Conservation (phyloP, 148 eudicot genomes). For the Diospyros lotus region DNA sequence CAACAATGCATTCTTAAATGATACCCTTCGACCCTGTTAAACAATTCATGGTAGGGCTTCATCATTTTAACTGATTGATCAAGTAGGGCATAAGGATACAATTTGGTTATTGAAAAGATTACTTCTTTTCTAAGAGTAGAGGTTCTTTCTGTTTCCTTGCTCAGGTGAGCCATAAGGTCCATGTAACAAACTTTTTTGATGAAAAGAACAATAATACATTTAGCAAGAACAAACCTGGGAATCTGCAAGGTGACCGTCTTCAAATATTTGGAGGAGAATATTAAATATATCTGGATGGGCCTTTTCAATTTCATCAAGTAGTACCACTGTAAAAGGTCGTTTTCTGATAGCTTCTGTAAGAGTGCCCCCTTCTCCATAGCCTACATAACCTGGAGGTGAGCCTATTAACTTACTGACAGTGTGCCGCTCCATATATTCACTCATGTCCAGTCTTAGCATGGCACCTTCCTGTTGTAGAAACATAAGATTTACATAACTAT, state of each 20-base stretch:
- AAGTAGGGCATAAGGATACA: background rate
- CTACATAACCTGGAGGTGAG: constrained; percentile 62
- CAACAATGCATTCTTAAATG: constrained; percentile 53
- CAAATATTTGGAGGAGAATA: constrained; percentile 57
- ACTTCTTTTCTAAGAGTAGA: background rate
- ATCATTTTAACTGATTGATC: background rate
- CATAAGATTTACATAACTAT: background rate
- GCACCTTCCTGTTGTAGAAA: constrained; percentile 35
- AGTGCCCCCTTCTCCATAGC: constrained; percentile 60
- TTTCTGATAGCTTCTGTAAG: constrained; percentile 57
- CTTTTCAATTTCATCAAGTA: constrained; percentile 61
- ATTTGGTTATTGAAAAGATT: background rate
- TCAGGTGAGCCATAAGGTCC: background rate
- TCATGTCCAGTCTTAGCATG: constrained; percentile 63
- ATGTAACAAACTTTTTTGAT: background rate
- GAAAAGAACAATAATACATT: no score
- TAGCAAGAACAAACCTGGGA: constrained; percentile 40
- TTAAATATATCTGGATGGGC: constrained; percentile 59
- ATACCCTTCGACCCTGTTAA: constrained; percentile 53
- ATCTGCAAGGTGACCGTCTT: constrained; percentile 60
- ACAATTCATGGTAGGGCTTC: constrained; percentile 8
- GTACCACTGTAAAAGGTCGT: constrained; percentile 48
- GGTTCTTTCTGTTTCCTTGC: background rate
- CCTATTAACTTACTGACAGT: constrained; percentile 62
- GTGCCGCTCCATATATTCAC: constrained; percentile 65